A percentile compares a stretch with the other conserved stretches of the same genome.
These are phyloP conservation scores for Starmerella powellii DNA, from an alignment of 805 yeast genomes.

Conservation along the genomic window DNA sequence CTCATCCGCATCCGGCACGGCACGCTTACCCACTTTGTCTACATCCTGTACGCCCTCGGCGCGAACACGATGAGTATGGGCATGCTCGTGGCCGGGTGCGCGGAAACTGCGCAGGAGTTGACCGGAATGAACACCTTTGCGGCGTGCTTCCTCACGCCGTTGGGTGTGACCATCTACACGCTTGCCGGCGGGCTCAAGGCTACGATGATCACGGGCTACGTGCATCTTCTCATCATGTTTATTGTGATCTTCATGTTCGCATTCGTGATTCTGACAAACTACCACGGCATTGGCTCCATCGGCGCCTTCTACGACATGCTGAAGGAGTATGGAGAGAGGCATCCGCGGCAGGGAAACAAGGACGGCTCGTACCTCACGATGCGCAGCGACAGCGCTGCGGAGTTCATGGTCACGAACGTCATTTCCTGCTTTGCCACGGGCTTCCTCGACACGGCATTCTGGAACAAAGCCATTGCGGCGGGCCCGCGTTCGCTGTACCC, in stretches of 20 bases:
- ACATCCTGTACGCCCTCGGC: constrained; percentile 66
- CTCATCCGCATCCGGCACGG: constrained; percentile 74
- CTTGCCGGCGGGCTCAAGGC: constrained; percentile 74
- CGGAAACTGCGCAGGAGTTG: constrained; percentile 64
- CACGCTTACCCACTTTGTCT: constrained; percentile 44
- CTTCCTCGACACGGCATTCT: constrained; percentile 77
- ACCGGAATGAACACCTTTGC: constrained; percentile 79
- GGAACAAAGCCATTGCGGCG: constrained; percentile 79
- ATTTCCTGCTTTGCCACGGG: constrained; percentile 86
- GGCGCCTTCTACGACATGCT: constrained; percentile 64
- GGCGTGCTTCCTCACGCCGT: constrained; percentile 66
- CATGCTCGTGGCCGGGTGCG: constrained; percentile 81
- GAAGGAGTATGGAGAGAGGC: constrained; percentile 39
- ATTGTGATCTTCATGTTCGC: constrained; percentile 70
- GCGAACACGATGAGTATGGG: constrained; percentile 84
- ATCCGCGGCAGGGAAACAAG: constrained; percentile 68
- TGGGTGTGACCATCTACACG: constrained; percentile 67
- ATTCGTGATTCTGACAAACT: constrained; percentile 61
- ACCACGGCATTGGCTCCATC: constrained; percentile 64
- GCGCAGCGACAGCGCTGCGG: constrained; percentile 74
- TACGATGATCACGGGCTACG: constrained; percentile 65
- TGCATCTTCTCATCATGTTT: constrained; percentile 68
- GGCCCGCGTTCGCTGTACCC: constrained; percentile 73
- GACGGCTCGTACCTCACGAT: constrained; percentile 80
- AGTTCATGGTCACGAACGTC: constrained; percentile 74